Evolutionary conservation across 495 filamentous ascomycete species (phyloP).

Genomic region (Neurospora sp.): DNA sequence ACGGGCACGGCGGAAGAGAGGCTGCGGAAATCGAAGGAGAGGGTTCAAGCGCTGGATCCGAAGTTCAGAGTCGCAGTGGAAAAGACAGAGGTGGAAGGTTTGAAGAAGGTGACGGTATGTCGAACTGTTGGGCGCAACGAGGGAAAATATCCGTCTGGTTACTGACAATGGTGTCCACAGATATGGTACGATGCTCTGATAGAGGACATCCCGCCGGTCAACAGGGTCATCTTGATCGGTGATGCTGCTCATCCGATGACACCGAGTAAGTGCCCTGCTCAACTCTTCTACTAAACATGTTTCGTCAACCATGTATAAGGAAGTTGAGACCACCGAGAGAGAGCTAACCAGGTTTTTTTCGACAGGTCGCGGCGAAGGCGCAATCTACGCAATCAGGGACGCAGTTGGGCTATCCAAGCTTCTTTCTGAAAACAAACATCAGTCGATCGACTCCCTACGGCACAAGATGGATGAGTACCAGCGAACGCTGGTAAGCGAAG

Average conservation of each 20-base stretch:
- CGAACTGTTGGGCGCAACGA: neutral
- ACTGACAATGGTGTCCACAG: neutral
- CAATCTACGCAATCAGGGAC: slow-evolving; percentile 21
- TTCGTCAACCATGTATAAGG: neutral
- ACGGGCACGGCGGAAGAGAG: slow-evolving; percentile 11
- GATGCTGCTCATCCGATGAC: slow-evolving; percentile 54
- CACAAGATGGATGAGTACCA: slow-evolving; percentile 11
- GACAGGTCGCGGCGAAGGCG: slow-evolving; percentile 26
- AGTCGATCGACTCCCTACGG: neutral
- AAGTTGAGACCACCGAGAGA: neutral
- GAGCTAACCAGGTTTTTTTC: neutral
- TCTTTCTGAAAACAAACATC: slow-evolving; percentile 6
- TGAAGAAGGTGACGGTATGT: slow-evolving; percentile 2
- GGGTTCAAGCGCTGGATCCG: slow-evolving; percentile 5
- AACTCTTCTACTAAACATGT: neutral
- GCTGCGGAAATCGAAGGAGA: slow-evolving; percentile 8
- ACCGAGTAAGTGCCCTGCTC: slow-evolving; percentile 33
- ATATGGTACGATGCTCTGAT: slow-evolving; percentile 11
- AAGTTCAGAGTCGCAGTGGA: slow-evolving; percentile 14
- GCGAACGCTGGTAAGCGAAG: slow-evolving; percentile 5
- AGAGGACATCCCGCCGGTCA: slow-evolving; percentile 12
- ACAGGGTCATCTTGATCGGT: slow-evolving; percentile 40
- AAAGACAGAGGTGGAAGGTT: slow-evolving; percentile 5
- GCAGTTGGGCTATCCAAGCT: slow-evolving; percentile 13
- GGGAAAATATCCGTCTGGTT: neutral